Conservation (phyloP, 2,329 filamentous ascomycete genomes). For the Incumbomyces delicatus region DNA sequence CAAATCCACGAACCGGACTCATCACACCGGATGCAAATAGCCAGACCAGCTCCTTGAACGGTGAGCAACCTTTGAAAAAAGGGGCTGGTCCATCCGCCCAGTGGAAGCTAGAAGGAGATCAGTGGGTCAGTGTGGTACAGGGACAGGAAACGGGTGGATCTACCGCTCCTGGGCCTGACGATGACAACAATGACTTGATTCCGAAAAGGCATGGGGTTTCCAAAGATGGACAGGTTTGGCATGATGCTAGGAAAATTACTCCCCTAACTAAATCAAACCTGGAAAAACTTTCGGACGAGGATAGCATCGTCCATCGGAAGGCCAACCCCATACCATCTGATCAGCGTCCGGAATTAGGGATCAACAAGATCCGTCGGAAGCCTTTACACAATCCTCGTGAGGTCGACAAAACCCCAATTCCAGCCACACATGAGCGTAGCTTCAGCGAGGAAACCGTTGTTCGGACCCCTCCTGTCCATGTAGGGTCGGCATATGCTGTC, state of each 20-base stretch:
- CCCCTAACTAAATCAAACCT: conserved; percentile 4
- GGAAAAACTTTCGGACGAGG: neutral
- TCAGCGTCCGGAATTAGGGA: neutral
- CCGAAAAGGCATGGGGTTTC: too few species aligned
- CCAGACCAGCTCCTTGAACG: conserved; percentile 14
- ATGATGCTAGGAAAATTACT: neutral
- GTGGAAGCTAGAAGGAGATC: conserved; percentile 28
- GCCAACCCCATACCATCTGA: neutral
- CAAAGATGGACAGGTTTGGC: too few species aligned
- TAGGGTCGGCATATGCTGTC: conserved; percentile 3
- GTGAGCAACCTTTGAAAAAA: conserved; percentile 12
- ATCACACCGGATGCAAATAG: conserved; percentile 27
- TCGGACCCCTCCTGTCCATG: conserved; percentile 4
- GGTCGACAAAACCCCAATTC: neutral
- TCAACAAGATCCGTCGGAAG: conserved; percentile 10
- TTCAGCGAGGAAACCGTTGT: conserved; percentile 16
- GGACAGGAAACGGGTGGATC: neutral
- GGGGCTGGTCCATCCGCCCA: conserved; percentile 16
- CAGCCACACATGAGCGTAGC: neutral
- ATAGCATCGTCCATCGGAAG: neutral
- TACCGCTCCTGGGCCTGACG: neutral
- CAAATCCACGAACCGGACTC: conserved; percentile 29
- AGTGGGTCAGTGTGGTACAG: conserved; percentile 26
- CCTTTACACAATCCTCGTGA: conserved; percentile 16
- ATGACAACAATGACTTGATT: too few species aligned